Evolutionary conservation across 768 basidiomycete genomes (phyloP).

Genomic region (Leccinum truebloodii): DNA sequence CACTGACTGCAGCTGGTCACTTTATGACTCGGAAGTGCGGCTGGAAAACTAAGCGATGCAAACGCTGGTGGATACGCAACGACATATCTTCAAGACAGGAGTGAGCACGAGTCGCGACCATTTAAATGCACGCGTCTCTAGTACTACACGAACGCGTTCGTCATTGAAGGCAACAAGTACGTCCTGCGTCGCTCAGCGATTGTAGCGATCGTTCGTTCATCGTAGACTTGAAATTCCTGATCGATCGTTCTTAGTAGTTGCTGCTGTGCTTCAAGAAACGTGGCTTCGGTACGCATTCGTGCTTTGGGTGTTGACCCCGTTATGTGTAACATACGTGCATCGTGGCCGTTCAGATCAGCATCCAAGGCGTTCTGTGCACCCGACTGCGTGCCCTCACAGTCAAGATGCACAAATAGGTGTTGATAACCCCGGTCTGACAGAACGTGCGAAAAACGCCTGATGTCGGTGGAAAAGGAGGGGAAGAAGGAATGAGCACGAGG

Average conservation of each 20-base stretch:
- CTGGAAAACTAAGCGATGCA: background rate
- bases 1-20: background rate
- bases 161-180: constrained; percentile 53
- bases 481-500: no score
- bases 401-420: no score
- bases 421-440: no score
- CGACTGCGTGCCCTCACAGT: no score
- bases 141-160: constrained; percentile 61
- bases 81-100: constrained; percentile 29
- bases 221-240: no score
- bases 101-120: constrained; percentile 46
- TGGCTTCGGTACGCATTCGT: constrained; percentile 52
- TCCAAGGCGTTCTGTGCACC: no score
- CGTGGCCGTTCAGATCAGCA: no score
- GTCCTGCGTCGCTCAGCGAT: no score
- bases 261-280: constrained; percentile 57
- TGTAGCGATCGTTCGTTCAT: background rate
- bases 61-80: background rate
- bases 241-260: constrained; percentile 37
- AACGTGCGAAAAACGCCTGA: no score
- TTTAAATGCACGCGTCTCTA: constrained; percentile 48
- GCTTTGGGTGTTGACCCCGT: no score
- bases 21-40: background rate
- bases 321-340: no score
- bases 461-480: no score